Percentiles rank a stretch among this genome's conserved stretches.
Conservation (phyloP, 1,284 basidiomycete species). For the Microbotryum scabiosae region DNA sequence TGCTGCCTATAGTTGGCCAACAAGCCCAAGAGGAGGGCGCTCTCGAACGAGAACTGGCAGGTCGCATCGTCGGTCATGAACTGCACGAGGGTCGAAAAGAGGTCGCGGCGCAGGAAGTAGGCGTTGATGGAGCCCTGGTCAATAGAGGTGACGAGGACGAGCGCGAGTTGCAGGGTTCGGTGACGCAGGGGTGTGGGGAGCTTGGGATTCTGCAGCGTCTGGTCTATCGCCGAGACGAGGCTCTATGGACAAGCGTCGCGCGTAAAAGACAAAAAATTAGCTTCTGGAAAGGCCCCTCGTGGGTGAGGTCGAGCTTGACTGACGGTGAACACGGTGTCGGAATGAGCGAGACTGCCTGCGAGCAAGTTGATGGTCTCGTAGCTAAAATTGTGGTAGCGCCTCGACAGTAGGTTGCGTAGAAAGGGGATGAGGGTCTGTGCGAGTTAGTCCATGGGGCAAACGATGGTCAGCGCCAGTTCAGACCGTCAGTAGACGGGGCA, state of each 20-base stretch:
- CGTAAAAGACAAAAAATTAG: neutral
- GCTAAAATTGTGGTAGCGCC: conserved; percentile 26
- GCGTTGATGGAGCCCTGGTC: conserved; percentile 33
- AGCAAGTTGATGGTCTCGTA: conserved; percentile 31
- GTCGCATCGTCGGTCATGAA: conserved; percentile 22
- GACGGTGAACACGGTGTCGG: conserved; percentile 32
- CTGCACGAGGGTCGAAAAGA: conserved; percentile 32
- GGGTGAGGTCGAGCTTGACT: neutral
- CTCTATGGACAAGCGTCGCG: conserved; percentile 19
- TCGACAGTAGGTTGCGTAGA: conserved; percentile 17
- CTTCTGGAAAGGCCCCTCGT: neutral
- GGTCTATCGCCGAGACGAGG: conserved; percentile 34
- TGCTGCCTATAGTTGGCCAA: conserved; percentile 34
- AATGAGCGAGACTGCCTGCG: conserved; percentile 31
- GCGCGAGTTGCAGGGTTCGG: conserved; percentile 31
- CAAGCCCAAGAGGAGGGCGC: conserved; percentile 31
- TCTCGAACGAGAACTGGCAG: conserved; percentile 15
- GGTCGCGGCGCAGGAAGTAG: conserved; percentile 37
- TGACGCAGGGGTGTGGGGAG: conserved; percentile 29
- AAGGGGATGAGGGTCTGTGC: conserved; percentile 28
- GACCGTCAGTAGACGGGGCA: neutral
- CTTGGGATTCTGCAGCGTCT: conserved; percentile 23
- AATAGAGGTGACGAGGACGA: conserved; percentile 31
- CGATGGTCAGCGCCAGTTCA: neutral
- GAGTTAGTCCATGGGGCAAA: neutral